These are phyloP conservation scores for Setomelanomma holmii DNA, from an alignment of 2,329 filamentous ascomycete genomes.

Conservation along the genomic window DNA sequence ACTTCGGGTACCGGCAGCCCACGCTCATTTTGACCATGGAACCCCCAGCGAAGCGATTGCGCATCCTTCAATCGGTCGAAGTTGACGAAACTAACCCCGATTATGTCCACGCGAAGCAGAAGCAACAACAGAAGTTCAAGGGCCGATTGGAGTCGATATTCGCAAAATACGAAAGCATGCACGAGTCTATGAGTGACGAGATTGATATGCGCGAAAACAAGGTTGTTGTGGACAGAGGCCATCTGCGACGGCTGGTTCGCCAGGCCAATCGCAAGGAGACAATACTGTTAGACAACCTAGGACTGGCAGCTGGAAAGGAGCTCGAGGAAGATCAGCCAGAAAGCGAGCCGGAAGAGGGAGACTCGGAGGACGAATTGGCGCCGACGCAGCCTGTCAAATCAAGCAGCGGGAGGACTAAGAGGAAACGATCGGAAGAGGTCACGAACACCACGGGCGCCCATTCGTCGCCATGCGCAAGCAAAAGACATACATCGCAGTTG, in stretches of 20 bases:
- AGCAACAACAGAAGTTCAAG: conserved; percentile 52
- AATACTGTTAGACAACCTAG: conserved; percentile 30
- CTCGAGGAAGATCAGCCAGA: conserved; percentile 44
- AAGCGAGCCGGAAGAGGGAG: conserved; percentile 34
- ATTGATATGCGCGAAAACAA: conserved; percentile 83
- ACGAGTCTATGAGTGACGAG: conserved; percentile 83
- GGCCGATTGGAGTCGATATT: conserved; percentile 89
- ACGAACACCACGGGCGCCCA: neutral
- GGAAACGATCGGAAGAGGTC: neutral
- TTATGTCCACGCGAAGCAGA: conserved; percentile 48
- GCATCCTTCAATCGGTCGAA: conserved; percentile 52
- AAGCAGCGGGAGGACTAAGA: conserved; percentile 1
- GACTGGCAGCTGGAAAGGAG: conserved; percentile 39
- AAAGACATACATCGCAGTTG: neutral
- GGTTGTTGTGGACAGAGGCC: conserved; percentile 90
- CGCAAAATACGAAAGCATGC: conserved; percentile 84
- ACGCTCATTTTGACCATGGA: conserved; percentile 59
- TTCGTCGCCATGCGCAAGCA: neutral
- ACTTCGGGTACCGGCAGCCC: no score
- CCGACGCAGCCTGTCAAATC: conserved; percentile 22
- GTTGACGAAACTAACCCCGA: conserved; percentile 42
- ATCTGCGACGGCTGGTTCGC: conserved; percentile 67
- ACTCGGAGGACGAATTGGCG: conserved; percentile 41
- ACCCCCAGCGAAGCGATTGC: conserved; percentile 66
- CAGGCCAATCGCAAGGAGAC: conserved; percentile 30